Evolutionary conservation across 2,329 filamentous ascomycete genomes (phyloP), one percentile per base, ranked within the genome.

Genomic region (Emmonsia crescens): DNA sequence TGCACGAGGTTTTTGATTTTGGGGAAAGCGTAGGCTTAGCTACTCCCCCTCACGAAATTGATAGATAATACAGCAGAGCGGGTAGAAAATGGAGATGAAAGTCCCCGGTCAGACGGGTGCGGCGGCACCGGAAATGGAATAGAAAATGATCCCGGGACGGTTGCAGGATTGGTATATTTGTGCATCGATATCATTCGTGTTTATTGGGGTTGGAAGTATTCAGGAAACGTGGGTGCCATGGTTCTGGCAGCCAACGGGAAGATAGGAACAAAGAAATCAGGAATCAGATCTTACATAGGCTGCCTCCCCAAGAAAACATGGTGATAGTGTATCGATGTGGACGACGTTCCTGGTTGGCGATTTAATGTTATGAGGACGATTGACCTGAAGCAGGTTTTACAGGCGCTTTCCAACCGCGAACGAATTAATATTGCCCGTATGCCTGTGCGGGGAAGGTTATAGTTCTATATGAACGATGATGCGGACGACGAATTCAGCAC

Each of bases 301-400:
- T 60, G 6, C 64, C 62, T 46, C 64, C 64, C 65, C 65, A 65
- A 44, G 61, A 48, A 59, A 66, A 66, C 65, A 66, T 66, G 61
- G 21, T 49, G 52, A 38, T 38, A 42, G 38, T 24, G 10, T 46
- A 31, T 44, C 56, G 24, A 12, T 40, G 56, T 58, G 31, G n/a
- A 59, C 6, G 31, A n/a, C 36, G 49, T 31, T n/a, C 40, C 21
- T 19, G 31, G 60, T n/a, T 51, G 56, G 55, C n/a, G 38, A 59
- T 54, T 38, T 58, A 60, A 44, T 24, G 38, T 36, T 62, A 40
- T 12, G 57, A 38, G 58, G 60, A 51, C 59, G n/a, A 33, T 33
- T 5, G 56, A 21, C 16, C 33, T 46, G 40, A 46, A 33, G 8
- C 6, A 31, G 19, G 8, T 46, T 57, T 46, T 46, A 57, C 27